Evolutionary conservation across 176 grass and related monocot genomes (phyloP), one percentile per base, ranked within the genome.

Genomic region (Rhynchospora pubera): DNA sequence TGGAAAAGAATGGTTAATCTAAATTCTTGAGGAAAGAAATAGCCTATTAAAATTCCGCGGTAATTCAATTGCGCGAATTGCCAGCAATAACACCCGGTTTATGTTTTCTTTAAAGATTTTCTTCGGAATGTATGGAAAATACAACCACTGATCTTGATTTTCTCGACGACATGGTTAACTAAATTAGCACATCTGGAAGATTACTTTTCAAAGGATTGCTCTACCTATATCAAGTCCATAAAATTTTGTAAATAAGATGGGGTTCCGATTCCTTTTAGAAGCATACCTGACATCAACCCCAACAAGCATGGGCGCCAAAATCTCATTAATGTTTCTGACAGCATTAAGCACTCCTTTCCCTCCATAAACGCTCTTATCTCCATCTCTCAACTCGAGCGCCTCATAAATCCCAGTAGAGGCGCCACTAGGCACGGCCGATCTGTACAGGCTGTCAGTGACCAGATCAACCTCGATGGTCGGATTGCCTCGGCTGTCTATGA

Each of bases 381-480:
- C 96, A 23, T 99, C 91, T 28, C 92, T 90, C 53, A 99, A 86
- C 92, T 95, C 96, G 2, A 99, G 90, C 18, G 96, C 91, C 87
- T 95, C 96, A 84, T 95, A 95, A 85, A 99, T 99, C 23, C 96
- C 96, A 23, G 92, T 95, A 56, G 96, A 99, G 7, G 96, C 92
- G 12, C 92, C 96, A 79, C 96, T 99, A 68, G 96, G 92, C 57
- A 99, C 92, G 14, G 91, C 96, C 67, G 96, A 95, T 66, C 92
- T 89, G 89, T 90, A 91, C 57, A 95, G 89, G 75, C 83, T 85
- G 7, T 88, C 91, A 21, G 92, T 86, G 28, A 99, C 79, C 69
- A 95, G 90, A 82, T 99, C 96, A 81, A 99, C 96, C 84, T 99
- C 96, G 51, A 99, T 89, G 32, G 96, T 99, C 84, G 96, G 96